phyloP scores from a whole-genome alignment of 2,329 filamentous ascomycete genomes.

The Corynespora cassiicola region DNA sequence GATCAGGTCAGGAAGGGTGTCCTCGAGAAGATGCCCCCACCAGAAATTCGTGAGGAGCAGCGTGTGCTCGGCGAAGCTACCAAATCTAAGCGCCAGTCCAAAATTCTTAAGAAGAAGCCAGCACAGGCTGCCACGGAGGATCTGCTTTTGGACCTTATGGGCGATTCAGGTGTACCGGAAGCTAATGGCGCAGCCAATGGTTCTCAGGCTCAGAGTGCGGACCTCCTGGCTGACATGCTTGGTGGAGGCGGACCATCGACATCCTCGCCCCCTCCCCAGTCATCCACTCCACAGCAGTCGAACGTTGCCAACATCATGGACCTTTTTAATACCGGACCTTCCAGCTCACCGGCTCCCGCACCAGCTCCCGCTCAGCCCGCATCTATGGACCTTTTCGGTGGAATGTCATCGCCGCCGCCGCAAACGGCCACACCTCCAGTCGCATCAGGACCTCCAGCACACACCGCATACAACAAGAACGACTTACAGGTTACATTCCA shows the following conservation, averaged over 20 bases:
- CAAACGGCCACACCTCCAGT: constrained; percentile 49
- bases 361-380: constrained; percentile 44
- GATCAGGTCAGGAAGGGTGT: constrained; percentile 89
- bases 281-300: constrained; percentile 41
- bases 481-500: constrained; percentile 81
- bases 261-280: constrained; percentile 52
- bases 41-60: constrained; percentile 95
- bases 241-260: constrained; percentile 67
- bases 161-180: constrained; percentile 68
- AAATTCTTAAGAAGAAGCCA: constrained; percentile 71
- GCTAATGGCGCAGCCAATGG: constrained; percentile 63
- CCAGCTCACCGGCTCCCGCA: constrained; percentile 41
- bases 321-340: constrained; percentile 69
- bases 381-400: constrained; percentile 50
- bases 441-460: constrained; percentile 54
- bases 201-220: constrained; percentile 73
- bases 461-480: constrained; percentile 86
- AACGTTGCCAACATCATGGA: constrained; percentile 80
- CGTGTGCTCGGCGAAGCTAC: constrained; percentile 84
- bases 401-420: constrained; percentile 56
- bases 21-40: constrained; percentile 95
- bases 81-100: constrained; percentile 56
- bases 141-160: constrained; percentile 91
- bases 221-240: constrained; percentile 90
- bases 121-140: constrained; percentile 90